phyloP scores from a whole-genome alignment of 108 stramenopile genomes.

The Mediolabrus comicus region DNA sequence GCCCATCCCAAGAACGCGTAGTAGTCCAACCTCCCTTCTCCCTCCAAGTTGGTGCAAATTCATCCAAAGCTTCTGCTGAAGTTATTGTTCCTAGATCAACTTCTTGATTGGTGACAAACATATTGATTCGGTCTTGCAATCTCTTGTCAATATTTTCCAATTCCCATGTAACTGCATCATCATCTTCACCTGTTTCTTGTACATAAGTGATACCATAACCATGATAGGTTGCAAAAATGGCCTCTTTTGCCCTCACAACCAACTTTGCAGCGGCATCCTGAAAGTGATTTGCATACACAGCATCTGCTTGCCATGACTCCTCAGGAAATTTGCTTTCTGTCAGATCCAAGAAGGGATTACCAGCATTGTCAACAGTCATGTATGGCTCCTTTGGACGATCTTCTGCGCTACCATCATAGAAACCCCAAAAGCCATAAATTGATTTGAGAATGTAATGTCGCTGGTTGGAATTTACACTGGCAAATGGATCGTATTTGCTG shows the following conservation, averaged over 20 bases:
- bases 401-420: slow-evolving; percentile 82
- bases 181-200: slow-evolving; percentile 1
- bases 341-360: slow-evolving; percentile 61
- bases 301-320: slow-evolving; percentile 84
- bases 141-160: slow-evolving; percentile 37
- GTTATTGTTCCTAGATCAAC: slow-evolving; percentile 46
- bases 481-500: slow-evolving; percentile 14
- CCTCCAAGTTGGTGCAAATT: slow-evolving; percentile 31
- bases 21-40: slow-evolving; percentile 82
- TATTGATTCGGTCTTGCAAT: slow-evolving; percentile 45
- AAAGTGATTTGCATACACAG: slow-evolving; percentile 83
- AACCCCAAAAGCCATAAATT: slow-evolving; percentile 60
- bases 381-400: slow-evolving; percentile 65
- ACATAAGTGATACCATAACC: slow-evolving; percentile 63
- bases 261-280: slow-evolving; percentile 72
- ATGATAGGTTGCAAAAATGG: slow-evolving; percentile 63
- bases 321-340: slow-evolving; percentile 71
- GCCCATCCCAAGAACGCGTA: slow-evolving; percentile 58
- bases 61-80: slow-evolving; percentile 13
- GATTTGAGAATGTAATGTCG: slow-evolving; percentile 12
- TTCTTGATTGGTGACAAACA: slow-evolving; percentile 56
- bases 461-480: slow-evolving; percentile 18
- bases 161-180: slow-evolving; percentile 11
- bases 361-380: slow-evolving; percentile 21
- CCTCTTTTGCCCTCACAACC: slow-evolving; percentile 66